Base-by-base conservation (phyloP, 352 stramenopile species). In the Pythium grandisporangium region DNA sequence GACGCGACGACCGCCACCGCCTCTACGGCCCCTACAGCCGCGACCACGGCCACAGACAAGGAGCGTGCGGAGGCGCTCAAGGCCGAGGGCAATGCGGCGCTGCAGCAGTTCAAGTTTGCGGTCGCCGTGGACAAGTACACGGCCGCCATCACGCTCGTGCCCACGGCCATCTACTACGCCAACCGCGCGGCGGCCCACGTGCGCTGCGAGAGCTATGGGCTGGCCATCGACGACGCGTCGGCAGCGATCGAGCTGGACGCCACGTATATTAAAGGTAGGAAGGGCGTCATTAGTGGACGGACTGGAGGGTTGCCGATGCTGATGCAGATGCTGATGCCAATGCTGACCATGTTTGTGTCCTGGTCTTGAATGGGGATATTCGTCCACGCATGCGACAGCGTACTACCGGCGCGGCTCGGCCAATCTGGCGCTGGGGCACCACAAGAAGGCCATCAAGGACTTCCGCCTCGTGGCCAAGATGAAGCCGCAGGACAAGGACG, bases 371-470 rank as follows among this genome's bases (percentile, higher is more conserved):
- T n/a, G n/a, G n/a, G n/a, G n/a, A n/a, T n/a, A n/a, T n/a, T n/a
- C 23, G 49, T 42, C 11, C 5, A 24, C 27, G 16, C 4, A 48
- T 32, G 12, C 42, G 27, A 42, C 45, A 55, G 85, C 77, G n/a
- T 99, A 99, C 65, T 99, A 99, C 64, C 87, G 96, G 10, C 74
- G 95, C 52, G 97, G 91, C 13, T 97, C 91, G 38, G 96, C 96
- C 21, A 78, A 99, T 35, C 92, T 98, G 53, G 96, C 96, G 20
- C 79, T 99, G 19, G 90, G 90, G 8, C 83, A 98, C 54, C 92
- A 97, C 64, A 98, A 99, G 68, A 88, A 96, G 27, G 95, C 97
- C 7, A 49, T 97, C 7, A 98, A 98, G 59, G 96, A 99, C 53
- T 99, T 99, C 64, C 79, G 83, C 37, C 76, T 89, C n/a, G 95